A percentile compares a stretch with the other conserved stretches of the same genome.
Conservation (phyloP, 306 rosid genomes). For the Ceratonia siliqua region DNA sequence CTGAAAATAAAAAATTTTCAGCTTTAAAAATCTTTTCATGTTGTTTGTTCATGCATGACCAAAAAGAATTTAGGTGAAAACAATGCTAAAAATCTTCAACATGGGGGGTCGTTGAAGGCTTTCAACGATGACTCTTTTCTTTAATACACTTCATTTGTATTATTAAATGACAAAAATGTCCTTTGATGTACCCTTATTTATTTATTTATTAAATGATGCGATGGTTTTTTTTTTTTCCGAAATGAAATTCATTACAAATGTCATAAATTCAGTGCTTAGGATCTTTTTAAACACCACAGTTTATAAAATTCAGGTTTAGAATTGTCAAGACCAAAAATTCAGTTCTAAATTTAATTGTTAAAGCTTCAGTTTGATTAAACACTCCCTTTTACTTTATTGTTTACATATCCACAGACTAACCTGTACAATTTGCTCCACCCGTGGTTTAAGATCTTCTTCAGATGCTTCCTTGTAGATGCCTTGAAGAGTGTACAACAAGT, state of each 20-base stretch:
- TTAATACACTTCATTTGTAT: background rate
- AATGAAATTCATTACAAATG: background rate
- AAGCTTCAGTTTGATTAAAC: background rate
- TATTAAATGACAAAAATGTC: background rate
- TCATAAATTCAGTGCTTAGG: conserved; percentile 1
- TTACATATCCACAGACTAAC: conserved; percentile 41
- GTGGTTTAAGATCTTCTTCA: conserved; percentile 49
- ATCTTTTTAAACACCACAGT: background rate
- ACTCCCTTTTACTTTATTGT: background rate
- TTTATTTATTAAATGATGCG: background rate
- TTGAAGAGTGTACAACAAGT: conserved; percentile 58
- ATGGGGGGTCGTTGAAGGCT: background rate
- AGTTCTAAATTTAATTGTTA: background rate
- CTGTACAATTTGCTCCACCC: conserved; percentile 61
- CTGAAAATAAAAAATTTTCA: background rate
- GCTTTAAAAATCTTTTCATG: background rate
- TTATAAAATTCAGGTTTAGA: background rate
- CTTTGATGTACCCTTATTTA: background rate
- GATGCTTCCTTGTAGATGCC: conserved; percentile 58
- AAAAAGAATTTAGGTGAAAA: background rate
- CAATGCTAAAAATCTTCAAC: too few species aligned
- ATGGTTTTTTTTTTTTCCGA: background rate
- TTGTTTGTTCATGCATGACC: background rate
- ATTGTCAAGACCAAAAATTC: background rate
- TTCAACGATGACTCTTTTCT: background rate